Evolutionary conservation across 2,329 filamentous ascomycete species (phyloP), one percentile per base, ranked within the genome.

Genomic region (Pestalotiopsis sp.): DNA sequence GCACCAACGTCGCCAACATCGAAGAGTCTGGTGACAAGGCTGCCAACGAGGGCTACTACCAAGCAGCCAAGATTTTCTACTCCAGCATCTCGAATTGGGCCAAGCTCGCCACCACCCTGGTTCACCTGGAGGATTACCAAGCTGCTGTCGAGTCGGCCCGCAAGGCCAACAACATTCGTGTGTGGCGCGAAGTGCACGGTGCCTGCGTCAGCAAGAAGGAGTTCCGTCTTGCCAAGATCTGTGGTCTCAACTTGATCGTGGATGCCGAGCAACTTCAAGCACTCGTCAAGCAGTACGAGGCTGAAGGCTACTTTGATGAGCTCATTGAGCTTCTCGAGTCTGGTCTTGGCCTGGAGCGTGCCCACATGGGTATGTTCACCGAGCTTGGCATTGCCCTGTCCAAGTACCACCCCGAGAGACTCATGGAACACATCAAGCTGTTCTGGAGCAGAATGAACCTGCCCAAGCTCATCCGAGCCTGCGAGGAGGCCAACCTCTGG

Each of bases 381-480:
- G 91, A 93, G 76, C 84, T 99, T 17, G 96, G 95, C 56, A 95
- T 97, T 81, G 95, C 95, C 4, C 86, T 99, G 59, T 93, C 94
- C 74, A 97, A 93, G 82, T 99, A 98, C 80, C 95, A 97, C 77
- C 95, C 97, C 3, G 96, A 98, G 78, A 92, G 93, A 70, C 90
- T 98, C 27, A 98, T 99, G 95, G 96, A 99, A 84, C 96, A 99
- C 80, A 89, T 99, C 73, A 97, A 98, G 84, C 89, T 99, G 66
- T 99, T 99, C 90, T 99, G 96, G 96, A 93, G 92, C 73, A 89
- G 96, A 72, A 96, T 98, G 86, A 98, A 99, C 82, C 94, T 98
- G 75, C 96, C 95, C 38, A 98, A 98, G 89, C 92, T 97, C 87
- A 97, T 99, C 74, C 90, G 91, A 65, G 94, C 94, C 31, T 95